Evolutionary conservation across 2,329 filamentous ascomycete species (phyloP).

Genomic region (Clonostachys rhizophaga): DNA sequence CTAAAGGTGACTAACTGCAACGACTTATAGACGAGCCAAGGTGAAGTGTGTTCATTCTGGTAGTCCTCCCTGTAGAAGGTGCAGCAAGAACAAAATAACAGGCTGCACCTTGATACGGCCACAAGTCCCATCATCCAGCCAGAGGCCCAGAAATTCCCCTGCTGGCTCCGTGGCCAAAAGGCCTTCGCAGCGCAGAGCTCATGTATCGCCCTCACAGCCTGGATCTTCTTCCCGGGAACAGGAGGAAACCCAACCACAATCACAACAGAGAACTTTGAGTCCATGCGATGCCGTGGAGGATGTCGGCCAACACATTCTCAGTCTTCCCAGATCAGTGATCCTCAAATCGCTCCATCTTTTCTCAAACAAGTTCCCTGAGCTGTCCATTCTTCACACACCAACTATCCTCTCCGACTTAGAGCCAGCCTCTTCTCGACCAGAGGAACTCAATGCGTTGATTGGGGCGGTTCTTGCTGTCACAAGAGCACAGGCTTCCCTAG

Average conservation of each 20-base stretch:
- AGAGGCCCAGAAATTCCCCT: background rate
- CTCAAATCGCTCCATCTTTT: slow-evolving; percentile 25
- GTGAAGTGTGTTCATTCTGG: slow-evolving; percentile 25
- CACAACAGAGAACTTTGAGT: no score
- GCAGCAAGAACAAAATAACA: slow-evolving; percentile 13
- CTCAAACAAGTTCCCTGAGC: slow-evolving; percentile 23
- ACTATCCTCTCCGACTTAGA: slow-evolving; percentile 18
- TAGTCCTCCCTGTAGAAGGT: slow-evolving; percentile 20
- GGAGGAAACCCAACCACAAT: no score
- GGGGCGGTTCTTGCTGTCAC: slow-evolving; percentile 20
- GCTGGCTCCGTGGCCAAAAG: background rate
- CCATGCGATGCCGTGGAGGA: no score
- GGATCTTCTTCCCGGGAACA: no score
- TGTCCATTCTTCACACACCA: slow-evolving; percentile 23
- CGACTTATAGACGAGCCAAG: slow-evolving; percentile 20
- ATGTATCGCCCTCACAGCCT: no score
- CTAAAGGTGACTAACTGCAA: background rate
- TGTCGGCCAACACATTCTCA: slow-evolving; percentile 12
- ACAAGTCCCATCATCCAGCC: slow-evolving; percentile 3
- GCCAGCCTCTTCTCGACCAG: slow-evolving; percentile 2
- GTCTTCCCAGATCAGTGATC: slow-evolving; percentile 14
- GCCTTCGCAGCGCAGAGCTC: background rate
- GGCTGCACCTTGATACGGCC: slow-evolving; percentile 18
- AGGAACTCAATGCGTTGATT: slow-evolving; percentile 19
- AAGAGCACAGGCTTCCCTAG: slow-evolving; percentile 19